These are phyloP conservation scores for Gnomoniopsis smithogilvyi DNA, from an alignment of 2,329 filamentous ascomycete genomes.

Conservation along the genomic window DNA sequence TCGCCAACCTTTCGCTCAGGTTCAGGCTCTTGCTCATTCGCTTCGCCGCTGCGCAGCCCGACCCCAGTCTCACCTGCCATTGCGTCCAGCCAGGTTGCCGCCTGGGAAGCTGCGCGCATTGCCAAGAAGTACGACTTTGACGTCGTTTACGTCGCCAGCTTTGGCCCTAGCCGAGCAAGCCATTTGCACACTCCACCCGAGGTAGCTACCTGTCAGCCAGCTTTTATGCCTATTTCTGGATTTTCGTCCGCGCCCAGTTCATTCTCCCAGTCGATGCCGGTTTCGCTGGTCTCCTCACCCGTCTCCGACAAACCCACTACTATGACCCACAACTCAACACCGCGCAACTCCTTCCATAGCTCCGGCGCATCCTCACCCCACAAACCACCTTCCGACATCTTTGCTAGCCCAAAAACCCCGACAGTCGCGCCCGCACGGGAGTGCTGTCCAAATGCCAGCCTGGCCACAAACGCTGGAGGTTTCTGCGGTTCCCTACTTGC, in stretches of 20 bases:
- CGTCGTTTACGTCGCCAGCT: slow-evolving; percentile 55
- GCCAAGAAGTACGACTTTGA: slow-evolving; percentile 55
- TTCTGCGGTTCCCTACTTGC: slow-evolving; percentile 51
- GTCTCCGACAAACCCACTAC: slow-evolving; percentile 5
- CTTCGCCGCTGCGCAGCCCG: slow-evolving; percentile 18
- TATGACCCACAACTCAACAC: slow-evolving; percentile 11
- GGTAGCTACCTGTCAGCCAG: background rate
- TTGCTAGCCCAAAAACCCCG: background rate
- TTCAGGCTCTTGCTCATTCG: slow-evolving; percentile 39
- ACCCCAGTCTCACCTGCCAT: slow-evolving; percentile 38
- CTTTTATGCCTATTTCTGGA: background rate
- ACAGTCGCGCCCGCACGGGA: slow-evolving; percentile 14
- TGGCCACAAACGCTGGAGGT: slow-evolving; percentile 17
- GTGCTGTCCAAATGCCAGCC: slow-evolving; percentile 18
- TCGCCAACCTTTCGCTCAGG: slow-evolving; percentile 8
- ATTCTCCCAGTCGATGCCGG: background rate
- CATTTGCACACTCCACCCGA: slow-evolving; percentile 17
- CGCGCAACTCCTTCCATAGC: slow-evolving; percentile 14
- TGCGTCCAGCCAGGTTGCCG: slow-evolving; percentile 44
- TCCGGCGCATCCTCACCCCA: background rate
- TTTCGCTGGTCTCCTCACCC: slow-evolving; percentile 13
- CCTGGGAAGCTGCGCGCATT: slow-evolving; percentile 53
- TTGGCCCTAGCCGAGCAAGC: slow-evolving; percentile 45
- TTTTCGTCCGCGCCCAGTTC: slow-evolving; percentile 11
- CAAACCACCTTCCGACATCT: background rate